phyloP scores from a whole-genome alignment of 148 eudicot species.

The Cornus controversa region DNA sequence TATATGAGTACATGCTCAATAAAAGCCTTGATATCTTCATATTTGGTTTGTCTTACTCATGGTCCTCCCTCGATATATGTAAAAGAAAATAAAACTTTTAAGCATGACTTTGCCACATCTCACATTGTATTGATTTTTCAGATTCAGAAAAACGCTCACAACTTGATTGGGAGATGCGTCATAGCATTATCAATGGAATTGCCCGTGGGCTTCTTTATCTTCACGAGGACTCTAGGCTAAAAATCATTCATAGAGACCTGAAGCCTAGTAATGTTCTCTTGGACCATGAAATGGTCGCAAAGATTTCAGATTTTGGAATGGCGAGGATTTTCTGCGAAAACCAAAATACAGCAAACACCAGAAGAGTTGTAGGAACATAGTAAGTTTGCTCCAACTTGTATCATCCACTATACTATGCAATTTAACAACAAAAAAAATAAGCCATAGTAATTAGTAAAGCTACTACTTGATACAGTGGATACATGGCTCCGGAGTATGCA shows the following conservation, averaged over 20 bases:
- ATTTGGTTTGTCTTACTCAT: neutral
- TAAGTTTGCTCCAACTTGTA: neutral
- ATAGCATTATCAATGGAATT: neutral
- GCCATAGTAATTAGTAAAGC: neutral
- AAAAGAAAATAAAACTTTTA: too few relatives aligned
- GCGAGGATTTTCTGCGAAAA: neutral
- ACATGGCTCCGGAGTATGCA: slow-evolving; percentile 9
- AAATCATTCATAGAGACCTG: neutral
- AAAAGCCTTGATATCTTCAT: neutral
- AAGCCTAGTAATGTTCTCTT: neutral
- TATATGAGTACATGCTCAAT: neutral
- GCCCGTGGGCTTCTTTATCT: neutral
- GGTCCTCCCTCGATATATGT: too few relatives aligned
- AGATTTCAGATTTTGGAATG: neutral
- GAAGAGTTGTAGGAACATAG: neutral
- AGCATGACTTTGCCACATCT: neutral
- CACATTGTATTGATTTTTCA: neutral
- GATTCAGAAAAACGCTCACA: neutral
- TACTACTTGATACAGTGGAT: neutral
- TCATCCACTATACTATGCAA: too few relatives aligned
- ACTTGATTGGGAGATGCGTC: neutral
- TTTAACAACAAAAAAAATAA: too few relatives aligned
- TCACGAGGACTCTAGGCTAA: neutral
- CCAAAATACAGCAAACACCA: neutral
- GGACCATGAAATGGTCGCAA: neutral